Evolutionary conservation across 441 rosid genomes (phyloP), one percentile per base, ranked within the genome.

Genomic region (Pelargonium citronellum): DNA sequence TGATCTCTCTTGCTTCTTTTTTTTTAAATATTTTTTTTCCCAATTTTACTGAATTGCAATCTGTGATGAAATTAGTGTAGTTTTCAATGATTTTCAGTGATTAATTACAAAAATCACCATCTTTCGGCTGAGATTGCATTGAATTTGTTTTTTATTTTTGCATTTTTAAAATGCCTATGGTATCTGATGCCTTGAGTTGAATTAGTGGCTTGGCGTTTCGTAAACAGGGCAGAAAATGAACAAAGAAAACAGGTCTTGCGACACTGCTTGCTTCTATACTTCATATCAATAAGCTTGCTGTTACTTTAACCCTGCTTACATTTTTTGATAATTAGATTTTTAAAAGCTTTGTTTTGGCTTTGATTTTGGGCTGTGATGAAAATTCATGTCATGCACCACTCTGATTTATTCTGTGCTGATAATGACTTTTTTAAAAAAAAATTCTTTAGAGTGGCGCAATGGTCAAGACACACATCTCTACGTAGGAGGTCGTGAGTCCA

Each of bases 51-150:
- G 2, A 15, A 22, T 13, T 27, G 73, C 68, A 47, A 71, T 71
- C 63, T 10, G 11, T 71, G 73, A 64, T 71, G 61, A 43, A 64
- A 37, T 24, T 19, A 43, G 13, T 2, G 20, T 34, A 3, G 12
- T 68, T 22, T 20, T 22, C 44, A 22, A n/a, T 71, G 70, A 71
- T 66, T 61, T 63, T 12, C 51, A n/a, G 47, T 71, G 73, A 64
- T 47, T 63, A 63, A 43, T 16, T 15, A 64, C 2, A 74, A 27
- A 12, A 70, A 51, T 74, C 81, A 68, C 73, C 75, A 74, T 74
- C 78, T 78, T 71, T 78, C 78, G 71, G 13, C 78, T 78, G 71
- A 78, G 71, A 68, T 74, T 69, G 74, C 69, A 27, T 27, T 11
- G 8, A 0, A 53, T 53, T 6, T 11, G 34, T 19, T 6, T 5